These are phyloP conservation scores for Phytophthora palmivora DNA, from an alignment of 352 stramenopile species.

Conservation along the genomic window DNA sequence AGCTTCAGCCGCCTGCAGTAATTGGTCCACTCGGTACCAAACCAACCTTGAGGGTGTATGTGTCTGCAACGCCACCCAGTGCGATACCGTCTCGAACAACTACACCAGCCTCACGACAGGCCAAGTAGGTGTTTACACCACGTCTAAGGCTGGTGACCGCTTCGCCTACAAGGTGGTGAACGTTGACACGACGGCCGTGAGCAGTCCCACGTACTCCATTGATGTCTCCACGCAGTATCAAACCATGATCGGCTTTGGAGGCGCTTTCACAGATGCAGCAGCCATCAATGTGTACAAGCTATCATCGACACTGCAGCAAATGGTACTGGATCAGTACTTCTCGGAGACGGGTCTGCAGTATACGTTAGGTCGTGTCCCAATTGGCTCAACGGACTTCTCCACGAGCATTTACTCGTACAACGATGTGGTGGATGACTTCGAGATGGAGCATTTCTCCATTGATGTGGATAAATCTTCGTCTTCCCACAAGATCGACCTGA, in stretches of 20 bases:
- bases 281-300: conserved; percentile 88
- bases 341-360: conserved; percentile 78
- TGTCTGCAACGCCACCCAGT: conserved; percentile 59
- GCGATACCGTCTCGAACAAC: conserved; percentile 58
- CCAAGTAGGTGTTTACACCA: conserved; percentile 57
- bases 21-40: conserved; percentile 54
- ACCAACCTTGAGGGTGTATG: conserved; percentile 56
- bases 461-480: conserved; percentile 75
- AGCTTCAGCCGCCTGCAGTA: conserved; percentile 37
- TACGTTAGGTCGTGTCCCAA: conserved; percentile 83
- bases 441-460: conserved; percentile 85
- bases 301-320: conserved; percentile 56
- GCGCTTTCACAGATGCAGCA: conserved; percentile 89
- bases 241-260: conserved; percentile 89
- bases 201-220: conserved; percentile 51
- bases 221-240: conserved; percentile 69
- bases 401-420: conserved; percentile 88
- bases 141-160: conserved; percentile 55
- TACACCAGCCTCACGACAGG: conserved; percentile 46
- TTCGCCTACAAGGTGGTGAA: conserved; percentile 45
- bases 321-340: conserved; percentile 85
- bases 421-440: conserved; percentile 70
- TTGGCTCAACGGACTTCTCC: conserved; percentile 90
- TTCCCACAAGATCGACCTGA: conserved; percentile 75
- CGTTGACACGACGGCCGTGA: conserved; percentile 33